These are phyloP conservation scores for Erysimum cheiri DNA, from an alignment of 441 rosid species.

Conservation along the genomic window DNA sequence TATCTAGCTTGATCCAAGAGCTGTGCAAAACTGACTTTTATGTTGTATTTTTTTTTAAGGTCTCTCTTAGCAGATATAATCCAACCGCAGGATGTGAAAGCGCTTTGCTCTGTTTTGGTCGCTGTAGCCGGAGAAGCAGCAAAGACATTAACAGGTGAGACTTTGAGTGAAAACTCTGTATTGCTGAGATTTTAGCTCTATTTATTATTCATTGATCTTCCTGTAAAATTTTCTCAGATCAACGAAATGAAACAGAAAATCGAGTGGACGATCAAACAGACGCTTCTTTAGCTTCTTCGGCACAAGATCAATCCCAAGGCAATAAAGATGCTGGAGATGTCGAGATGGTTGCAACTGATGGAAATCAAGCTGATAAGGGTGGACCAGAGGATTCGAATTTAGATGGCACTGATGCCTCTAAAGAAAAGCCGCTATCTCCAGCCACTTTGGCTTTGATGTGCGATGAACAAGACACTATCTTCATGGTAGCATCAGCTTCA, in stretches of 20 bases:
- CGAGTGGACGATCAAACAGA: constrained; percentile 56
- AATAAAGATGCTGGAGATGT: constrained; percentile 50
- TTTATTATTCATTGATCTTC: constrained; percentile 20
- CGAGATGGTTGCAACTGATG: constrained; percentile 55
- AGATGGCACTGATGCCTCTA: constrained; percentile 63
- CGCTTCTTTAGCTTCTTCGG: constrained; percentile 62
- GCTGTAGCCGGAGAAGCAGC: constrained; percentile 81
- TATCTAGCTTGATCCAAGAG: constrained; percentile 31
- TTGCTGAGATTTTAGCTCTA: constrained; percentile 14
- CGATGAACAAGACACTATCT: constrained; percentile 55
- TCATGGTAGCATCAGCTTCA: constrained; percentile 66
- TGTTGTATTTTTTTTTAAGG: constrained; percentile 53
- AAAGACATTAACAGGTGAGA: constrained; percentile 75
- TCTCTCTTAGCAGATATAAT: constrained; percentile 95
- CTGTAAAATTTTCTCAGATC: constrained; percentile 50
- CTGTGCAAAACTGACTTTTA: constrained; percentile 46
- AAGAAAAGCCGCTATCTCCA: constrained; percentile 90
- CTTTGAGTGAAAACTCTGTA: constrained; percentile 14
- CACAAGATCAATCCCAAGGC: constrained; percentile 58
- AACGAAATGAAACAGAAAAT: constrained; percentile 58
- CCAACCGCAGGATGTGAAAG: constrained; percentile 90
- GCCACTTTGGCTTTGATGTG: constrained; percentile 98
- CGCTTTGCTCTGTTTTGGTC: constrained; percentile 95
- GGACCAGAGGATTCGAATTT: constrained; percentile 55
- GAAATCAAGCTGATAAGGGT: constrained; percentile 60